These are phyloP conservation scores for Aureobasidium sp. DNA, from an alignment of 2,329 filamentous ascomycete species.

Conservation along the genomic window DNA sequence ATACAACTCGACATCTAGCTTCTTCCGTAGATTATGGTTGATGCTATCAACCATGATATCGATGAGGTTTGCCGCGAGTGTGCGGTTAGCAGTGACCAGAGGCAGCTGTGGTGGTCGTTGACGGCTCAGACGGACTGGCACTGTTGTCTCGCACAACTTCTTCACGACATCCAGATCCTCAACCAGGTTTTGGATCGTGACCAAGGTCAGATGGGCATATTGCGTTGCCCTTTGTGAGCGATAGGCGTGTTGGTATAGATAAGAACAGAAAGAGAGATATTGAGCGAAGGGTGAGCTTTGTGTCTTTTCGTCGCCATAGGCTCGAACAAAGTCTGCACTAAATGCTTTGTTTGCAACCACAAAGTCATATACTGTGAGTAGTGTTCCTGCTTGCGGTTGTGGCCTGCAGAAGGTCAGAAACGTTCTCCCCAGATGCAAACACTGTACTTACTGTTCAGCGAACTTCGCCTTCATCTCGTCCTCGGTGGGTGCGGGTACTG, in stretches of 20 bases:
- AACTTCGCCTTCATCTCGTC: conserved; percentile 81
- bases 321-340: conserved; percentile 65
- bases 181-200: conserved; percentile 76
- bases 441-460: conserved; percentile 56
- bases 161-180: conserved; percentile 80
- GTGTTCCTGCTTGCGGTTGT: conserved; percentile 64
- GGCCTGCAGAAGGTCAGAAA: conserved; percentile 48
- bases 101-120: conserved; percentile 84
- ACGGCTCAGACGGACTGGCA: conserved; percentile 72
- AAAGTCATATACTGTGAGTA: conserved; percentile 89
- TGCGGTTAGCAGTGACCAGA: conserved; percentile 60
- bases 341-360: conserved; percentile 92
- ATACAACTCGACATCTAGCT: conserved; percentile 79
- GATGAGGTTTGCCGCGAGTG: conserved; percentile 66
- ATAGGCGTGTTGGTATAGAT: conserved; percentile 88
- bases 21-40: conserved; percentile 83
- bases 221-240: conserved; percentile 67
- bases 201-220: conserved; percentile 78
- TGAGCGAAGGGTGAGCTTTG: conserved; percentile 67
- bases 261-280: conserved; percentile 83
- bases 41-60: conserved; percentile 86
- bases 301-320: conserved; percentile 51
- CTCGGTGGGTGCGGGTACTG: conserved; percentile 53
- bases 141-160: conserved; percentile 70
- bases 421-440: not conserved